These are phyloP conservation scores for Paraleonurus japonicus DNA, from an alignment of 257 asterid genomes.

Conservation along the genomic window DNA sequence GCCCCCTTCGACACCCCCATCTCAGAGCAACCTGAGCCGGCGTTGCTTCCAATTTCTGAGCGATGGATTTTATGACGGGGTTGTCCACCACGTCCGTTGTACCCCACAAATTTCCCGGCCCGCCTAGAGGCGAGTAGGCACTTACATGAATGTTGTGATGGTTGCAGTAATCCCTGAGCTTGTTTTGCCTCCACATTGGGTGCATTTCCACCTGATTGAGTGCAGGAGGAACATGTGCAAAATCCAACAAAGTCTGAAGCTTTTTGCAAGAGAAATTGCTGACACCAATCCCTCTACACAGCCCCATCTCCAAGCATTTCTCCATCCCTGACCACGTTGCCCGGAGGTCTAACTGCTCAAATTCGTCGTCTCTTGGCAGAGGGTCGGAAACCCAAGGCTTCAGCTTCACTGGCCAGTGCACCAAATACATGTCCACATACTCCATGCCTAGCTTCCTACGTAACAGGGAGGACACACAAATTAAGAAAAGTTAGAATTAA, in stretches of 20 bases:
- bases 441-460: constrained; percentile 75
- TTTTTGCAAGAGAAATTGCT: constrained; percentile 76
- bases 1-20: constrained; percentile 77
- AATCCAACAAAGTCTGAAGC: constrained; percentile 40
- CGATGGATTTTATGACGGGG: constrained; percentile 58
- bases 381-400: constrained; percentile 59
- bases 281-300: constrained; percentile 73
- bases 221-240: constrained; percentile 62
- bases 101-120: constrained; percentile 84
- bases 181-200: constrained; percentile 86
- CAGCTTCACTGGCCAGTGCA: constrained; percentile 88
- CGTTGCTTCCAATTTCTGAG: constrained; percentile 55
- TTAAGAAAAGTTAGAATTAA: too few species aligned
- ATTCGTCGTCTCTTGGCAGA: constrained; percentile 60
- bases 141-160: constrained; percentile 63
- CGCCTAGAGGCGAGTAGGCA: constrained; percentile 83
- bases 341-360: constrained; percentile 52
- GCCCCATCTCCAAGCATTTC: constrained; percentile 63
- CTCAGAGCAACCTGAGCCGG: constrained; percentile 81
- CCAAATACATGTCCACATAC: constrained; percentile 75
- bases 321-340: constrained; percentile 81
- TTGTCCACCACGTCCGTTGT: constrained; percentile 62
- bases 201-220: constrained; percentile 96
- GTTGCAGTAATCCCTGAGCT: constrained; percentile 50
- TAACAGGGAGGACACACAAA: too few species aligned